Evolutionary conservation across 176 grass and related monocot genomes (phyloP), one percentile per base, ranked within the genome.

Genomic region (Coix lacrymajobi): DNA sequence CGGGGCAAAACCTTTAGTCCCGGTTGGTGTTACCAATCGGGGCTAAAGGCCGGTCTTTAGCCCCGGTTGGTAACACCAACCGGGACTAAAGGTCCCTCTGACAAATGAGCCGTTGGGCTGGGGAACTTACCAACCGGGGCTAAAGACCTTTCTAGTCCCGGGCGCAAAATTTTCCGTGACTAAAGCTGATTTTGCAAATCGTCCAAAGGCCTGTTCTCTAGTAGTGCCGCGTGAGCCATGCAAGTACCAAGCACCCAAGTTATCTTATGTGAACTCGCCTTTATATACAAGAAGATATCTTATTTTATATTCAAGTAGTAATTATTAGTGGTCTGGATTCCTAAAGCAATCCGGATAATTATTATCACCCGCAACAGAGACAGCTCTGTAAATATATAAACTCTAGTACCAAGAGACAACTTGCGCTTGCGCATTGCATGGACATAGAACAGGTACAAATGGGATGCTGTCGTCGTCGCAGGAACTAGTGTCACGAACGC

Each of bases 231-330:
- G 22, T 20, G 24, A 34, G 49, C 69, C n/a, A 66, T 62, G 48
- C 70, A 52, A 89, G 77, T 81, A 34, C 68, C 26, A 80, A 56
- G 67, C 67, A 20, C 40, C 32, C 9, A 89, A 64, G 25, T 40
- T 61, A 64, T 19, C 67, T 41, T 1, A 5, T 17, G 7, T 20
- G 6, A 16, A 8, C 13, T 22, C 22, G 16, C 3, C 38, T 39
- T 77, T 26, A 13, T 25, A 48, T 14, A 19, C 2, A 2, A 28
- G 36, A 69, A 28, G 46, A 69, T 69, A 69, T 56, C 22, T 28
- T 80, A 54, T 52, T 74, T 39, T 49, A 48, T 65, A 48, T 46
- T 6, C 2, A 19, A 0, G n/a, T n/a, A 10, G 0, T 0, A 14
- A 20, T 11, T 57, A 57, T 2, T 25, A 80, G 8, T 24, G 6